Evolutionary conservation across 176 grass and related monocot species (phyloP), one percentile per base, ranked within the genome.

Genomic region (Rhipidocladum racemiflorum): DNA sequence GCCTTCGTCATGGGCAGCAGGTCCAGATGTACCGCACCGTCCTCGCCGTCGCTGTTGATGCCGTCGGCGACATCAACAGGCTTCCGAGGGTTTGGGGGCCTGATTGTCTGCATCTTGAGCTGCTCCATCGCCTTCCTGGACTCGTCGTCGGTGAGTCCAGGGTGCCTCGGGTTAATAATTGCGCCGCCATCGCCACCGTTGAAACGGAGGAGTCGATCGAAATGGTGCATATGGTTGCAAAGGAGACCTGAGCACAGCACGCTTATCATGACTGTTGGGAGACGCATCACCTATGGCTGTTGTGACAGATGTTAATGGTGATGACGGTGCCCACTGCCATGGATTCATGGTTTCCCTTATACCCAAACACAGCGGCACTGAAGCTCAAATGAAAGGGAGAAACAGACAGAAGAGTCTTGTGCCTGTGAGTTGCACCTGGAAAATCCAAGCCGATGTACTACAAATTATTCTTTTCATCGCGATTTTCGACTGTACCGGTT

Each of bases 1-100:
- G 88, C 86, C 24, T 81, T 85, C 66, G 89, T 56, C 65, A 89
- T 87, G 21, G 55, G 56, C 74, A 83, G 20, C 71, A 97, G 67
- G 23, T 93, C 84, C 77, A 73, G 36, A 7, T 87, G 76, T 5
- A 84, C 21, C 1, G 48, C 70, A 1, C 45, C 71, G 0, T 83
- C 75, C 30, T 42, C 15, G 5, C 16, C 68, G 27, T 7, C 30
- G 7, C 15, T 35, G 28, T 39, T 35, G 53, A 20, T 77, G 32
- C 29, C 20, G 7, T 27, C 64, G 4, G 12, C 2, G 7, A 16
- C 7, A 7, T 21, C 20, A 40, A 4, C 21, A 38, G 15, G 25
- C 27, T 56, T 46, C 10, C 27, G 48, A 21, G 10, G 45, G 46
- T 72, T 44, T 43, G 34, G 40, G 11, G 66, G 36, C 57, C 35